phyloP scores from a whole-genome alignment of 2,329 filamentous ascomycete genomes.

The Colletotrichum sp. region DNA sequence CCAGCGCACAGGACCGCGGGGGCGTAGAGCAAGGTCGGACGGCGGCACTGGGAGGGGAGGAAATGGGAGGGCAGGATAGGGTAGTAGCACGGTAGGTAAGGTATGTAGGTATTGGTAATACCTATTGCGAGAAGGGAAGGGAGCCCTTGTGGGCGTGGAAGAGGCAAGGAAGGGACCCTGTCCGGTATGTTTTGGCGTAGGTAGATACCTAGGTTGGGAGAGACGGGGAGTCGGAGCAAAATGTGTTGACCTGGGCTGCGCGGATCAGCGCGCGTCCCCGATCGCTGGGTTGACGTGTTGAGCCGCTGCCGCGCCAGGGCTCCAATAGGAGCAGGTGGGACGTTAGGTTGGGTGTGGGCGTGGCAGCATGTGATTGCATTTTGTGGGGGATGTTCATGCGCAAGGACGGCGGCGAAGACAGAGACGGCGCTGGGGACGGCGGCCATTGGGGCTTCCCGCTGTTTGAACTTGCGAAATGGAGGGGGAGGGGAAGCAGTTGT shows the following conservation, averaged over 20 bases:
- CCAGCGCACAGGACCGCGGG: not conserved
- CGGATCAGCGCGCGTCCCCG: not conserved
- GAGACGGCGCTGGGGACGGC: not conserved
- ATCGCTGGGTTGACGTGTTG: constrained; percentile 16
- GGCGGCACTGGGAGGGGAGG: not conserved
- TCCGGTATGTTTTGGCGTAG: not conserved
- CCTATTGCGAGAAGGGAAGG: not conserved
- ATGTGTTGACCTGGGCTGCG: not conserved
- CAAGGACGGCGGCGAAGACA: not conserved
- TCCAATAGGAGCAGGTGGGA: constrained; percentile 15
- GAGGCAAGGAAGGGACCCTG: not conserved
- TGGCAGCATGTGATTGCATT: constrained; percentile 20
- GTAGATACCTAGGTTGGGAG: not conserved
- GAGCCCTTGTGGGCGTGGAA: not conserved
- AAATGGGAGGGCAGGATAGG: not conserved
- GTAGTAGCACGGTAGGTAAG: not conserved
- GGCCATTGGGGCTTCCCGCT: not conserved
- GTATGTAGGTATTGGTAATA: not conserved
- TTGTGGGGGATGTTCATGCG: constrained; percentile 20
- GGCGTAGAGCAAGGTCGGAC: not conserved
- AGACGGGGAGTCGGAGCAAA: not conserved
- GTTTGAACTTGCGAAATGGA: not conserved
- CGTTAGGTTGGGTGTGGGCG: not conserved
- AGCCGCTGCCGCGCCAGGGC: constrained; percentile 18
- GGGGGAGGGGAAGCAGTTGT: not conserved